Conservation (phyloP, 2,329 filamentous ascomycete species). For the Zymoseptoria ardabiliae region DNA sequence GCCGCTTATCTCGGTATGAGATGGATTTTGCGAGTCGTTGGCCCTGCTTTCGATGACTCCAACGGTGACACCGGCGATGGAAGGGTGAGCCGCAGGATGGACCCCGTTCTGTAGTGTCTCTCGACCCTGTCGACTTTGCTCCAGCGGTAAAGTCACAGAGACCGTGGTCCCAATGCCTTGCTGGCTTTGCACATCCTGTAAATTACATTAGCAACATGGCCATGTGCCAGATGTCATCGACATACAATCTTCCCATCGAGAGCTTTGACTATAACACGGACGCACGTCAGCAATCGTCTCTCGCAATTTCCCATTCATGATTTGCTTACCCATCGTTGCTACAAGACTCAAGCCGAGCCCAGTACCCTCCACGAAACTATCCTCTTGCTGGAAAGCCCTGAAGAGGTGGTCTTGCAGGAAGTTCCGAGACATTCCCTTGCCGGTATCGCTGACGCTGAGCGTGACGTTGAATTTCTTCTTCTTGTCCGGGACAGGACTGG, state of each 20-base stretch:
- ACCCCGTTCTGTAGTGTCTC: not conserved
- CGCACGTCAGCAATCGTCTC: constrained; percentile 31
- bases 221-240: not conserved
- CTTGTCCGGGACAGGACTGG: constrained; percentile 9
- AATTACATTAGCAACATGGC: not conserved
- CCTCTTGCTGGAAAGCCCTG: constrained; percentile 59
- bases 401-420: constrained; percentile 57
- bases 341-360: constrained; percentile 62
- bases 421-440: constrained; percentile 57
- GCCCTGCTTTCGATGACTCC: constrained; percentile 6
- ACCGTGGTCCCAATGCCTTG: constrained; percentile 14
- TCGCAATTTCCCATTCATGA: constrained; percentile 45
- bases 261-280: too few relatives aligned
- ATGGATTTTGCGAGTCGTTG: constrained; percentile 9
- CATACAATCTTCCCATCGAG: constrained; percentile 38
- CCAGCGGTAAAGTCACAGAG: constrained; percentile 16
- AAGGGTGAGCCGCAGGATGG: not conserved
- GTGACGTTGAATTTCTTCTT: constrained; percentile 18
- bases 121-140: constrained; percentile 10
- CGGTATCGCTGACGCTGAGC: constrained; percentile 51
- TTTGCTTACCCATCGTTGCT: constrained; percentile 48
- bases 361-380: constrained; percentile 52
- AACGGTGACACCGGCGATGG: not conserved
- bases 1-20: not conserved
- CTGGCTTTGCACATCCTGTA: not conserved